Base-by-base conservation (phyloP, 371 early-diverging fungal genomes). In the Mucor sp. region DNA sequence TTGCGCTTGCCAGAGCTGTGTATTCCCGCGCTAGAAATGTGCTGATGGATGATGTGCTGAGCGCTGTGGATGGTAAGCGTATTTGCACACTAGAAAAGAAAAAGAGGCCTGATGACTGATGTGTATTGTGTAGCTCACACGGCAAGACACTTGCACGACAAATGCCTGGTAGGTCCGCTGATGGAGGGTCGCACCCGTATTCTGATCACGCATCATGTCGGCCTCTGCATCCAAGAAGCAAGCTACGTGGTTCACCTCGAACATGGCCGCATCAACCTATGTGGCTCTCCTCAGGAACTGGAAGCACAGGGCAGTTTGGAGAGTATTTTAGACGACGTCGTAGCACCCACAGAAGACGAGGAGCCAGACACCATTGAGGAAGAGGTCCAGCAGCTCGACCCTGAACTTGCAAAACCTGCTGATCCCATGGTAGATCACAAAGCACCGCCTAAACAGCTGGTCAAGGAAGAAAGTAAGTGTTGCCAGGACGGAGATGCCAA, bases 131-230 rank as follows among this genome's bases (percentile, higher is more conserved):
- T 37, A 37, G 81, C 94, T 15, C 96, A 97, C 47, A 97, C 98
- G 1, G 97, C 93, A 6, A 89, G 88, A 62, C 93, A 93, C 72
- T 80, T 98, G 6, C 84, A 90, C 55, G 77, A 82, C 28, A 75
- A 88, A 41, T 95, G 95, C 63, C 66, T 95, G 33, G 72, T 86
- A 30, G 90, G 91, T 12, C 77, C 85, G 25, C 74, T 94, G 66
- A 87, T 97, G 90, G 73, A 70, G 2, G 82, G 79, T 28, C 87
- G 96, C 33, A 97, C 97, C 0, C 79, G 90, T 12, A 78, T 98
- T 17, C 82, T 98, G 25, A 93, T 96, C 9, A 96, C 97, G 0
- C 97, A 98, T 71, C 93, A 94, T 50, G 91, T 95, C 6, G 77
- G 85, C 3, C 86, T 94, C 59, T 92, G 95, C 59, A 71, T 95